These are phyloP conservation scores for Chlorella sorokiniana DNA, from an alignment of 139 green algal species.

Conservation along the genomic window DNA sequence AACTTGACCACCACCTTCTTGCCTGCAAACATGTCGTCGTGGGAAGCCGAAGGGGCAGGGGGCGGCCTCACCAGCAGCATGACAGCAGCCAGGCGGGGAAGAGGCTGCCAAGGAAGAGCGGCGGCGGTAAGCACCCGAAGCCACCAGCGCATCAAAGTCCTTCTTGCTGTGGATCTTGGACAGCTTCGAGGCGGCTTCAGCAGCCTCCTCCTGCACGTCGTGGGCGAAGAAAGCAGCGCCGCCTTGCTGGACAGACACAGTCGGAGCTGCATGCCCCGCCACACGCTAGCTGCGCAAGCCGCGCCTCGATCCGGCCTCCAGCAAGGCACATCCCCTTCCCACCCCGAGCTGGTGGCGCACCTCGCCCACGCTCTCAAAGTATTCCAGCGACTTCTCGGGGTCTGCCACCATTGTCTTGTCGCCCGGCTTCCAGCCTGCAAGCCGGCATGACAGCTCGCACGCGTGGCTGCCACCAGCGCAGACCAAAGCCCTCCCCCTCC, in stretches of 20 bases:
- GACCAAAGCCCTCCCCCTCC: too few species aligned
- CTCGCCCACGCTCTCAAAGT: constrained; percentile 58
- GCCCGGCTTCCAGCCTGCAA: constrained; percentile 95
- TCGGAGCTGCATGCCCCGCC: too few species aligned
- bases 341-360: background rate
- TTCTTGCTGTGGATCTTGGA: constrained; percentile 42
- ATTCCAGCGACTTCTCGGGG: constrained; percentile 78
- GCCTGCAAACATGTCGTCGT: background rate
- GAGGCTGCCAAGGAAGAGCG: background rate
- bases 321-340: background rate
- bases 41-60: background rate
- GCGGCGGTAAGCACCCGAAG: background rate
- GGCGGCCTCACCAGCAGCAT: background rate
- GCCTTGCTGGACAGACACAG: background rate
- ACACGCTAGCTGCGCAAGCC: too few species aligned
- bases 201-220: constrained; percentile 22
- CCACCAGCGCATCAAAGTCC: constrained; percentile 48
- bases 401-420: constrained; percentile 88
- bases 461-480: too few species aligned
- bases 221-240: background rate
- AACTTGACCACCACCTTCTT: constrained; percentile 58
- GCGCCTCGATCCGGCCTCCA: background rate
- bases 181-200: constrained; percentile 46
- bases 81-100: background rate
- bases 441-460: too few species aligned